Conservation (phyloP, 352 stramenopile genomes). For the Peronospora belbahrii region DNA sequence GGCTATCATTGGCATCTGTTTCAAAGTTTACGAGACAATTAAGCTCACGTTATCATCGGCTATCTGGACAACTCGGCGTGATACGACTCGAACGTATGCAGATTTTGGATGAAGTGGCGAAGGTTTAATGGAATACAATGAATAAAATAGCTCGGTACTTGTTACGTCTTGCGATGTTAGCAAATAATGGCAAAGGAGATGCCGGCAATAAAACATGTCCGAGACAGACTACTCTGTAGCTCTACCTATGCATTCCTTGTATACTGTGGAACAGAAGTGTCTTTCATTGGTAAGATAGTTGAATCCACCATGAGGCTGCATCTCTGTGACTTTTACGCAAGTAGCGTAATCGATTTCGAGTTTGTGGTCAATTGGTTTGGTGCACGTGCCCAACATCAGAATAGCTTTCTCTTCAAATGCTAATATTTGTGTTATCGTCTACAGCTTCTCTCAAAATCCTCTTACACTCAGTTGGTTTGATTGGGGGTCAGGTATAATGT, state of each 20-base stretch:
- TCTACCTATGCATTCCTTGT: no score
- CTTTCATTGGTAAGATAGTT: conserved; percentile 83
- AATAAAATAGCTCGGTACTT: no score
- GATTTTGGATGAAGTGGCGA: no score
- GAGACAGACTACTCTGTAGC: neutral
- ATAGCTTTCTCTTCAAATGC: no score
- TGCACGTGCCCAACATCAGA: conserved; percentile 60
- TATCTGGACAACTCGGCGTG: conserved; percentile 59
- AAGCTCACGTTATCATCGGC: conserved; percentile 62
- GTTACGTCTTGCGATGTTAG: no score
- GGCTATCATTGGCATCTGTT: conserved; percentile 73
- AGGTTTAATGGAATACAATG: no score
- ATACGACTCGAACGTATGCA: conserved; percentile 1
- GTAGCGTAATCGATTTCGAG: conserved; percentile 66
- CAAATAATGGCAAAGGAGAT: no score
- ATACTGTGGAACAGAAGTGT: no score
- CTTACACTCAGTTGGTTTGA: no score
- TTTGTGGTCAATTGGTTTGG: conserved; percentile 60
- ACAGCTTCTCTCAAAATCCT: no score
- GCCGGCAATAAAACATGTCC: neutral
- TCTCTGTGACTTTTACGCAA: conserved; percentile 57
- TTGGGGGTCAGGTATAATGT: no score
- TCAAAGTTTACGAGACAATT: conserved; percentile 82
- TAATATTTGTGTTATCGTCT: no score
- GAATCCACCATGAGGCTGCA: conserved; percentile 56